Percentiles rank a stretch among this genome's conserved stretches.
These are phyloP conservation scores for Mycena vitilis DNA, from an alignment of 768 basidiomycete species.

Conservation along the genomic window DNA sequence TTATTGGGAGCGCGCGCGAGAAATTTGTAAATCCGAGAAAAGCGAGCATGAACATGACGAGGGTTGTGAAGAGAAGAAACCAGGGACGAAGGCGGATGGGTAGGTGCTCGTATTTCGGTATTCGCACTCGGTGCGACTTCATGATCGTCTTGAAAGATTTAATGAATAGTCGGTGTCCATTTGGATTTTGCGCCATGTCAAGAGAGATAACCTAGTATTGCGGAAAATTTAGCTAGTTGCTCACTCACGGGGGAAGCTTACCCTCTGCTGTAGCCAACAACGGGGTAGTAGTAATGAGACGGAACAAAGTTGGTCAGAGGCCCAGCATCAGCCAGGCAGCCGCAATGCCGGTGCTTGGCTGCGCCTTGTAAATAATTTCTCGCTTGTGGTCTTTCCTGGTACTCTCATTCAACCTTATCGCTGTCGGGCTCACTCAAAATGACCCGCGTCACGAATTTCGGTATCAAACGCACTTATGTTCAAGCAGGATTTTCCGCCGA, in stretches of 20 bases:
- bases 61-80: constrained; percentile 79
- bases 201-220: too few species aligned
- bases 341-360: constrained; percentile 11
- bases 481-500: constrained; percentile 65
- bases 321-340: too few species aligned
- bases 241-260: too few species aligned
- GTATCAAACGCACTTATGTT: constrained; percentile 78
- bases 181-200: constrained; percentile 20
- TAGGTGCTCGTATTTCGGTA: constrained; percentile 73
- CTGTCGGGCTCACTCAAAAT: constrained; percentile 49
- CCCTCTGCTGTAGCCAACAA: too few species aligned
- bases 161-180: constrained; percentile 51
- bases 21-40: constrained; percentile 84
- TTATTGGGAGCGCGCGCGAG: constrained; percentile 71
- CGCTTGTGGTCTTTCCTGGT: too few species aligned
- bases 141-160: constrained; percentile 70
- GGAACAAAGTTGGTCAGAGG: too few species aligned
- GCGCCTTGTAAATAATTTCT: background rate
- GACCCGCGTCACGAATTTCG: constrained; percentile 82
- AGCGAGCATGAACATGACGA: constrained; percentile 77
- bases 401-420: background rate
- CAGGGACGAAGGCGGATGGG: constrained; percentile 83
- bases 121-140: constrained; percentile 72
- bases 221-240: too few species aligned
- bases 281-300: too few species aligned